Conservation (phyloP, 1,284 basidiomycete genomes). For the Pseudozyma pruni region DNA sequence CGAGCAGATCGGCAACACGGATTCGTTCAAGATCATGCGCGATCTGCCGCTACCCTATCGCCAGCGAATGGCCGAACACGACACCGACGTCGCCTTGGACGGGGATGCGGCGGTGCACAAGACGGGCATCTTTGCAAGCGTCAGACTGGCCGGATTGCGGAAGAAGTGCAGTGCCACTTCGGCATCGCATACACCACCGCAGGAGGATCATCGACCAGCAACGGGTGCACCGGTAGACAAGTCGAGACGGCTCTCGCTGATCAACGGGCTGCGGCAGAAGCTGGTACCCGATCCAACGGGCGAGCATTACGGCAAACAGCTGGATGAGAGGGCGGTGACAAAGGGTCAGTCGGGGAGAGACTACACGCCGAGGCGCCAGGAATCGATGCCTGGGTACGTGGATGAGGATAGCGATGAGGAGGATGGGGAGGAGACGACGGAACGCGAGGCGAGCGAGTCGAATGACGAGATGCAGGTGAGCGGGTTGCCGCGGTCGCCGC, state of each 20-base stretch:
- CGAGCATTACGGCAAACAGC: constrained; percentile 6
- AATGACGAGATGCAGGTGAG: neutral
- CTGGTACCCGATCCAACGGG: constrained; percentile 28
- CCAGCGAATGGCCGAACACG: constrained; percentile 17
- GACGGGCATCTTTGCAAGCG: constrained; percentile 26
- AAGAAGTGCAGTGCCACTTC: constrained; percentile 10
- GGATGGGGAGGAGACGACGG: constrained; percentile 9
- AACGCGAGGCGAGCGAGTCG: neutral
- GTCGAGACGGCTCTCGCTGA: constrained; percentile 17
- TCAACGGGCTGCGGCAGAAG: constrained; percentile 26
- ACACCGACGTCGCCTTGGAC: neutral
- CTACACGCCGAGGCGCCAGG: constrained; percentile 22
- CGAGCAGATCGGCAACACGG: constrained; percentile 75
- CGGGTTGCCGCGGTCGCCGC: neutral
- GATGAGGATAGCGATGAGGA: constrained; percentile 26
- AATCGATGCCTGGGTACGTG: constrained; percentile 9
- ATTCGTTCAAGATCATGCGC: constrained; percentile 60
- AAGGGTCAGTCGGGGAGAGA: constrained; percentile 36
- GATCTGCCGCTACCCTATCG: constrained; percentile 57
- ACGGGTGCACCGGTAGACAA: too few relatives aligned
- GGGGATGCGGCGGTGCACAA: constrained; percentile 7
- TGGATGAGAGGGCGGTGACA: constrained; percentile 37
- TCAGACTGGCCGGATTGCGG: constrained; percentile 16
- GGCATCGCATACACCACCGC: neutral
- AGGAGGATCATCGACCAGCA: too few relatives aligned